A percentile compares a stretch with the other conserved stretches of the same genome.
These are phyloP conservation scores for Pseudocercospora macadamiae DNA, from an alignment of 2,329 filamentous ascomycete genomes.

Conservation along the genomic window DNA sequence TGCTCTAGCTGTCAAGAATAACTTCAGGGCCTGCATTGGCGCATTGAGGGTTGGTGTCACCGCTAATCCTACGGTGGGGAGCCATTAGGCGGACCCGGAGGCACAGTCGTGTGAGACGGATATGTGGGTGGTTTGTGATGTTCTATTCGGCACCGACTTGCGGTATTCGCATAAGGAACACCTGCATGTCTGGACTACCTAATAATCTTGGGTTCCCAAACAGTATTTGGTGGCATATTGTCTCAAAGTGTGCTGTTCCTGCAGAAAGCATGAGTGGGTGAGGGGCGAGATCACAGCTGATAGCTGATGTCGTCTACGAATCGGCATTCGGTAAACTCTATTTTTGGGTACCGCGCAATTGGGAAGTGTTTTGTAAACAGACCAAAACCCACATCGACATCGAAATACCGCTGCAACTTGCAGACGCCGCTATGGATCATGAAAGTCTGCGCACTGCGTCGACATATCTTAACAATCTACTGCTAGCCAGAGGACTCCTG, in stretches of 20 bases:
- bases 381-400: not conserved
- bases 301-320: not conserved
- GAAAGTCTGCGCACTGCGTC: conserved; percentile 63
- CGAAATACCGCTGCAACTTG: not conserved
- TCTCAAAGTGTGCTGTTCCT: not conserved
- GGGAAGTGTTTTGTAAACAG: not conserved
- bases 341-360: too few relatives aligned
- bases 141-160: not conserved
- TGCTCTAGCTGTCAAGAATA: conserved; percentile 3
- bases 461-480: conserved; percentile 66
- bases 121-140: not conserved
- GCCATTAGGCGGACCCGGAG: too few relatives aligned
- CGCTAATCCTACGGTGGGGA: not conserved
- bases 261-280: not conserved
- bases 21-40: conserved; percentile 10
- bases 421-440: conserved; percentile 44
- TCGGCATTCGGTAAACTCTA: conserved; percentile 1
- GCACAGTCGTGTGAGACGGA: not conserved
- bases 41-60: conserved; percentile 8
- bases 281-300: not conserved
- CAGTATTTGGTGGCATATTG: not conserved
- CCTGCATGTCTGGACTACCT: too few relatives aligned
- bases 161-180: too few relatives aligned
- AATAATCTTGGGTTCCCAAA: too few relatives aligned
- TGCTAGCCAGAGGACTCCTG: conserved; percentile 65